Evolutionary conservation across 345 rosid genomes (phyloP), one percentile per base, ranked within the genome.

Genomic region (Sapria himalayana): DNA sequence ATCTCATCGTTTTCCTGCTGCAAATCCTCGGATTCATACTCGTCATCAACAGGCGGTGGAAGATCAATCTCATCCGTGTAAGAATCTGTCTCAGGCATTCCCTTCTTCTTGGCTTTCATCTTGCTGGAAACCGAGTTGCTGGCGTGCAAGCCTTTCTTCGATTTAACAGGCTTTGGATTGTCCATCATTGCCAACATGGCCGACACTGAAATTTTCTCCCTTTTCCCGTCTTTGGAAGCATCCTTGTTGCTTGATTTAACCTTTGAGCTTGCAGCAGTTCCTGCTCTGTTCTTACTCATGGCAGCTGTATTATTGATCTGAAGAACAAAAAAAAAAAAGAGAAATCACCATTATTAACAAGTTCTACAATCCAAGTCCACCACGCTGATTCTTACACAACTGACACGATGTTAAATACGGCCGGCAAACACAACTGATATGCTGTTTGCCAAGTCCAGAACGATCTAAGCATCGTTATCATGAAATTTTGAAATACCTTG

Each of bases 141-240:
- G n/a, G n/a, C n/a, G n/a, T n/a, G n/a, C n/a, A n/a, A n/a, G n/a
- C n/a, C n/a, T n/a, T n/a, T n/a, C 60, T 81, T 85, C 0, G 78
- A 57, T 52, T 73, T 81, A 22, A 74, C 86, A 5, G 68, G 63
- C 63, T 69, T 85, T 57, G 65, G 72, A n/a, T n/a, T n/a, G 50
- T 85, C 96, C 94, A 81, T 77, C 47, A 60, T 63, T 9, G 84
- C 92, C 51, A 85, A 77, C 84, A 73, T 67, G 20, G 80, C 86
- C 17, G 92, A 60, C 46, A 85, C 81, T 1, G 92, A 75, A 18
- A 73, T 10, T 48, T 67, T 80, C 65, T 76, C 84, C 42, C 57
- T 64, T 57, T 64, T 77, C 3, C 54, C 58, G 43, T 84, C 92
- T 56, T 66, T 72, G 1, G 70, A 20, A 29, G 45, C 49, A 6